phyloP scores from a whole-genome alignment of 2,329 filamentous ascomycete species.

The Endoconidiophora laricicola region DNA sequence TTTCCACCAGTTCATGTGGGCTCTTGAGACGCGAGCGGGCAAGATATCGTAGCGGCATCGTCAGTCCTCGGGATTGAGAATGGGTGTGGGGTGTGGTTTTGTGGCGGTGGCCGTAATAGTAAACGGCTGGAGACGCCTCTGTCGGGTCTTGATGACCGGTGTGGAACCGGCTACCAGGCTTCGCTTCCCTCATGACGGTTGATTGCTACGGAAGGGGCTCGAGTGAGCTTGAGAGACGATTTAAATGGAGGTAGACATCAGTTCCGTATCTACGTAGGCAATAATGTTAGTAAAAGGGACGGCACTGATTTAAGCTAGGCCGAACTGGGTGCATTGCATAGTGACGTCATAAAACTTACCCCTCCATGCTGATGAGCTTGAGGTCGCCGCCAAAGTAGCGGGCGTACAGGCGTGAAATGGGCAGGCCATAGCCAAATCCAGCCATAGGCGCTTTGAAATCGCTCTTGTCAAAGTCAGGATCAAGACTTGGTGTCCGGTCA shows the following conservation, averaged over 20 bases:
- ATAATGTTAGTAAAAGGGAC: neutral
- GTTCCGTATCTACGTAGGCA: constrained; percentile 62
- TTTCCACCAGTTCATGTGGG: constrained; percentile 37
- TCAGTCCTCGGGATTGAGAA: constrained; percentile 45
- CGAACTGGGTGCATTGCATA: neutral
- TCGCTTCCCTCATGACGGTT: constrained; percentile 66
- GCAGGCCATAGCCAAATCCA: constrained; percentile 93
- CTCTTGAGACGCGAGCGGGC: constrained; percentile 51
- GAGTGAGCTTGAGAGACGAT: constrained; percentile 84
- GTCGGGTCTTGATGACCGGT: constrained; percentile 22
- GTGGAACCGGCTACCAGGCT: constrained; percentile 10
- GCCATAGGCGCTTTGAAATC: constrained; percentile 99
- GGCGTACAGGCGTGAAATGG: constrained; percentile 85
- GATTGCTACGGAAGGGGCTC: constrained; percentile 90
- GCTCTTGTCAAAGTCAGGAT: constrained; percentile 96
- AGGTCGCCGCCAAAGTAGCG: constrained; percentile 94
- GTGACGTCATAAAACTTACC: constrained; percentile 38
- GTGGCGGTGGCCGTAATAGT: constrained; percentile 14
- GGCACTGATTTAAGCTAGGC: neutral
- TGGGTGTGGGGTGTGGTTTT: constrained; percentile 16
- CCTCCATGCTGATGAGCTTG: constrained; percentile 98
- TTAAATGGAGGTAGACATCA: constrained; percentile 94
- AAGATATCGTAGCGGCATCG: constrained; percentile 38
- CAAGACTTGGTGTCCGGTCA: constrained; percentile 82
- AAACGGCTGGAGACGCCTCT: constrained; percentile 21